phyloP scores from a whole-genome alignment of 164 flowering plant genomes.

The Cinnamomum chago region DNA sequence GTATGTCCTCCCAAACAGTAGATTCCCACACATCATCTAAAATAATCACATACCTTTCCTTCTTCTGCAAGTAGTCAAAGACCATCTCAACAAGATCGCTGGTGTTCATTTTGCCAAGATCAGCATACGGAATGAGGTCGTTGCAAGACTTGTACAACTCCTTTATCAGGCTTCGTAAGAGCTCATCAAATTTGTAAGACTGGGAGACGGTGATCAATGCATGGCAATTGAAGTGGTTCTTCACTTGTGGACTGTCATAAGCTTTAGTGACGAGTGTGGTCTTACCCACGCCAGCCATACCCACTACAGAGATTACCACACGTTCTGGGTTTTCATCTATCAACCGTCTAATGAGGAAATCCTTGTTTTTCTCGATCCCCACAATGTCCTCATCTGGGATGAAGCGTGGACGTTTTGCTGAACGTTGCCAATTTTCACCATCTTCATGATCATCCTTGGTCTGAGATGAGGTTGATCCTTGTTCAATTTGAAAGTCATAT shows the following conservation, averaged over 20 bases:
- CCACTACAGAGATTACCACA: slow-evolving; percentile 36
- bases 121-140: not conserved
- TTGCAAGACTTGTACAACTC: not conserved
- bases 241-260: slow-evolving; percentile 16
- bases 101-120: not conserved
- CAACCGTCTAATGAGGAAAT: slow-evolving; percentile 26
- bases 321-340: slow-evolving; percentile 24
- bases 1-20: slow-evolving; percentile 32
- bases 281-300: slow-evolving; percentile 60
- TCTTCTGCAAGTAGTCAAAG: slow-evolving; percentile 23
- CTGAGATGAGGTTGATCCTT: too few relatives aligned
- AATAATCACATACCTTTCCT: slow-evolving; percentile 44
- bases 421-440: not conserved
- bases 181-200: not conserved
- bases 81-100: slow-evolving; percentile 25
- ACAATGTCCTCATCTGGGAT: slow-evolving; percentile 21
- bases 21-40: slow-evolving; percentile 53
- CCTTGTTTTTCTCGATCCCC: slow-evolving; percentile 35
- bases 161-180: not conserved
- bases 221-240: slow-evolving; percentile 22
- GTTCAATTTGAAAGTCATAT: too few relatives aligned
- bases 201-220: slow-evolving; percentile 41
- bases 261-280: slow-evolving; percentile 37
- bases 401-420: not conserved
- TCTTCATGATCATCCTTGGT: not conserved